Conservation (phyloP, 495 filamentous ascomycete species). For the Aspergillus panamensis region DNA sequence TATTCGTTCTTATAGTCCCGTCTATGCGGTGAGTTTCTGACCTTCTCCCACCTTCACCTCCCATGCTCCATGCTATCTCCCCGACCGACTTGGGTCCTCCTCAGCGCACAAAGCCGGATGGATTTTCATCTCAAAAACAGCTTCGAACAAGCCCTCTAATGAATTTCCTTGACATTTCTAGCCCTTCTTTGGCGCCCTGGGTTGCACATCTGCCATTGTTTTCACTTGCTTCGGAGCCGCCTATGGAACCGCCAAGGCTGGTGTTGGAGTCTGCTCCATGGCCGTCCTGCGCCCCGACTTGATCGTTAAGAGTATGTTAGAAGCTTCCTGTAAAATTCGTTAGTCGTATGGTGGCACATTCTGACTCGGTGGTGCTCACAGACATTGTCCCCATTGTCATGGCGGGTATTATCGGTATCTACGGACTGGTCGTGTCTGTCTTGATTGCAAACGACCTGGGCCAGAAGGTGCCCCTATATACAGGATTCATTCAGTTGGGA, state of each 20-base stretch:
- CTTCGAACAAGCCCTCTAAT: slow-evolving; percentile 5
- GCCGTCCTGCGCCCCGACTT: slow-evolving; percentile 96
- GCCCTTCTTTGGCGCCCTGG: slow-evolving; percentile 99
- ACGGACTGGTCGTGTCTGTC: slow-evolving; percentile 97
- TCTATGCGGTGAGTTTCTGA: slow-evolving; percentile 88
- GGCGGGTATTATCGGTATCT: slow-evolving; percentile 99
- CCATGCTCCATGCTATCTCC: slow-evolving; percentile 27
- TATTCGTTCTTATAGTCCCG: slow-evolving; percentile 61
- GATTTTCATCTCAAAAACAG: neutral
- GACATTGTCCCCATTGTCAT: slow-evolving; percentile 99
- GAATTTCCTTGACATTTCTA: slow-evolving; percentile 38
- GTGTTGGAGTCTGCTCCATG: slow-evolving; percentile 97
- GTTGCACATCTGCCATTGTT: slow-evolving; percentile 95
- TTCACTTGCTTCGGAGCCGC: slow-evolving; percentile 99
- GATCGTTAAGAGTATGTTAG: slow-evolving; percentile 94
- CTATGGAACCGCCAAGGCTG: slow-evolving; percentile 98
- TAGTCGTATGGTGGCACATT: neutral
- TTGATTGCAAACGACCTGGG: slow-evolving; percentile 88
- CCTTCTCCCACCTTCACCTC: neutral
- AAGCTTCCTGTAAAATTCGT: neutral
- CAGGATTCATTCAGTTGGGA: slow-evolving; percentile 94
- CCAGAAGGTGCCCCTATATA: slow-evolving; percentile 83
- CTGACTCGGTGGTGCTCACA: slow-evolving; percentile 37
- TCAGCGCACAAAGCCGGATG: neutral
- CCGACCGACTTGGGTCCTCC: slow-evolving; percentile 5